A percentile compares a stretch with the other conserved stretches of the same genome.
Conservation (phyloP, 2,329 filamentous ascomycete species). For the Colletotrichum tropicale region DNA sequence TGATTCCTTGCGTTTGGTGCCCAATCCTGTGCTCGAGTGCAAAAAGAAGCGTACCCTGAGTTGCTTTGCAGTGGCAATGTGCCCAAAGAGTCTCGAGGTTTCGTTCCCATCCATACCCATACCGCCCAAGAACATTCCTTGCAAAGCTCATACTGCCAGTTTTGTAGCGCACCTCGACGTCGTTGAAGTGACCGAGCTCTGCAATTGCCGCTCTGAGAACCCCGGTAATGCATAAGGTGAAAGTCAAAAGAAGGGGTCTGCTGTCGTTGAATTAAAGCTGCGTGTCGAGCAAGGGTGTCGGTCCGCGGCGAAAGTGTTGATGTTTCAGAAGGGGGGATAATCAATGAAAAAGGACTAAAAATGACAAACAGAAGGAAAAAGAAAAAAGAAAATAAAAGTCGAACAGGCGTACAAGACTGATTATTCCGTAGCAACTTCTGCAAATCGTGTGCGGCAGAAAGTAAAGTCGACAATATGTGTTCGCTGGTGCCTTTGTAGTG, state of each 20-base stretch:
- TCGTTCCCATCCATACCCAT: neutral
- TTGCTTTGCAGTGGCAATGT: neutral
- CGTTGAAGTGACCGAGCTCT: neutral
- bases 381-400: conserved; percentile 16
- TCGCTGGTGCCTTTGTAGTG: neutral
- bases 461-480: conserved; percentile 15
- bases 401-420: conserved; percentile 4
- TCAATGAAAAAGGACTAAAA: conserved; percentile 1
- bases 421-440: conserved; percentile 13
- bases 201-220: neutral
- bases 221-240: neutral
- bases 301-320: neutral
- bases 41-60: neutral
- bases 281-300: neutral
- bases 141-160: neutral
- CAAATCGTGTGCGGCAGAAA: conserved; percentile 6
- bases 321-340: neutral
- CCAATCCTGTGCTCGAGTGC: neutral
- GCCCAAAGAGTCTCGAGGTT: neutral
- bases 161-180: neutral
- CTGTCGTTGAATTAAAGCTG: neutral
- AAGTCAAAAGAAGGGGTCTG: neutral
- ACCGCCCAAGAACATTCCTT: neutral
- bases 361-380: neutral
- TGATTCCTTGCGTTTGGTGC: neutral